These are phyloP conservation scores for Xerocomus minutiporus DNA, from an alignment of 1,284 basidiomycete genomes.

Conservation along the genomic window DNA sequence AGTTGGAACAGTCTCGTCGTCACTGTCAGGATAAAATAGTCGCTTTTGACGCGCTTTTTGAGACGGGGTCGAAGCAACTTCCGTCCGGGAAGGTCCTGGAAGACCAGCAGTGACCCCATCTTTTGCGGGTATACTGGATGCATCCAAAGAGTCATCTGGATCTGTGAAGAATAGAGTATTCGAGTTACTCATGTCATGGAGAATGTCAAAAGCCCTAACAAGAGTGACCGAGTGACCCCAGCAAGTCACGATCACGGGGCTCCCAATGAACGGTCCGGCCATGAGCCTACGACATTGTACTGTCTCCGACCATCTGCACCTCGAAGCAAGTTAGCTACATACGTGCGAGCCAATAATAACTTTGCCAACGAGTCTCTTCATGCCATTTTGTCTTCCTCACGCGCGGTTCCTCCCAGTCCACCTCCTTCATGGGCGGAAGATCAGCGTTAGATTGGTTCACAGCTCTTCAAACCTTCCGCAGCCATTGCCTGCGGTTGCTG, in stretches of 20 bases:
- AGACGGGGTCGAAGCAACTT: constrained; percentile 1
- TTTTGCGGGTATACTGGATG: background rate
- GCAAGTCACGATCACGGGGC: no score
- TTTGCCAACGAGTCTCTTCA: background rate
- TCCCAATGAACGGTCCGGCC: no score
- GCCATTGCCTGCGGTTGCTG: constrained; percentile 15
- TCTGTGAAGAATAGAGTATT: constrained; percentile 35
- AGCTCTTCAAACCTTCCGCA: constrained; percentile 12
- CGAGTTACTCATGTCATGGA: background rate
- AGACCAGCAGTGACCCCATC: background rate
- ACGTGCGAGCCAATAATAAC: no score
- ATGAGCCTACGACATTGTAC: no score
- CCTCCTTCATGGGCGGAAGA: background rate
- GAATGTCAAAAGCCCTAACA: no score
- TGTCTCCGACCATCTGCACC: no score
- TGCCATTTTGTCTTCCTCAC: constrained; percentile 1
- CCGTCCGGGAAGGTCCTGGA: constrained; percentile 1
- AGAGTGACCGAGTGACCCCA: no score
- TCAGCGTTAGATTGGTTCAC: constrained; percentile 14
- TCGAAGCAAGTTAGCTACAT: no score
- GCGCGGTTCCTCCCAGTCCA: background rate
- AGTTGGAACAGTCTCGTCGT: constrained; percentile 44
- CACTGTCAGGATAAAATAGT: constrained; percentile 57
- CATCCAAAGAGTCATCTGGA: constrained; percentile 33
- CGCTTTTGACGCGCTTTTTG: constrained; percentile 27